Base-by-base conservation (phyloP, 2,329 filamentous ascomycete genomes). In the Fusarium albosuccineum region DNA sequence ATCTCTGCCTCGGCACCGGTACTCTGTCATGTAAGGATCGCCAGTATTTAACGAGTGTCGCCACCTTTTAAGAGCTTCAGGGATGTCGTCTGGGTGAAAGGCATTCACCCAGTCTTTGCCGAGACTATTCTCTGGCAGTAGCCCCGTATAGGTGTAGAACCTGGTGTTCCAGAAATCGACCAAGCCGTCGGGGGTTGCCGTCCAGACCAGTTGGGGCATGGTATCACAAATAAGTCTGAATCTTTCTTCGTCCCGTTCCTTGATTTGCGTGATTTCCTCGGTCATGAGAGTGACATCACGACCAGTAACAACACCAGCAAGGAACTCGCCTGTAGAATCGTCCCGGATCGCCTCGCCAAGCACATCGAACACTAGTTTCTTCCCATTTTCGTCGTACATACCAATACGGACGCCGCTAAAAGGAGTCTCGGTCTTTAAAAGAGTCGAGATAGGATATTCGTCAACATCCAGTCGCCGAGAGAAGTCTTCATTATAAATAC, bases 61-160 rank as follows among this genome's bases (percentile, higher is more conserved):
- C 92, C 91, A 94, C 56, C 82, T 80, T 44, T 81, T 81, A 3
- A 74, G 72, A 0, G 87, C 85, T n/a, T 84, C 81, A 0, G 79
- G 69, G 76, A 91, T 82, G 66, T 94, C 92, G 29, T 94, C 91
- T 0, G 87, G 86, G 70, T 94, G 91, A 66, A 93, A 91, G 1
- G 88, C 84, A 4, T 82, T 78, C 70, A 82, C 80, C 90, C 91
- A 93, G 2, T 85, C 85, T 30, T 82, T 73, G 1, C 91, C 91
- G 3, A 91, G 68, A 27, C 88, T 91, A 9, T 89, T 81, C 44
- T 91, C 86, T 9, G 83, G 81, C 0, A 83, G 84, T 26, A 93
- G 77, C 0, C 92, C 91, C 0, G 92, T 94, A 70, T 92, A 94
- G n/a, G 87, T 85, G 72, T 92, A 92, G 91, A 92, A 95, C n/a